Base-by-base conservation (phyloP, 139 green algal species). In the Chara braunii region DNA sequence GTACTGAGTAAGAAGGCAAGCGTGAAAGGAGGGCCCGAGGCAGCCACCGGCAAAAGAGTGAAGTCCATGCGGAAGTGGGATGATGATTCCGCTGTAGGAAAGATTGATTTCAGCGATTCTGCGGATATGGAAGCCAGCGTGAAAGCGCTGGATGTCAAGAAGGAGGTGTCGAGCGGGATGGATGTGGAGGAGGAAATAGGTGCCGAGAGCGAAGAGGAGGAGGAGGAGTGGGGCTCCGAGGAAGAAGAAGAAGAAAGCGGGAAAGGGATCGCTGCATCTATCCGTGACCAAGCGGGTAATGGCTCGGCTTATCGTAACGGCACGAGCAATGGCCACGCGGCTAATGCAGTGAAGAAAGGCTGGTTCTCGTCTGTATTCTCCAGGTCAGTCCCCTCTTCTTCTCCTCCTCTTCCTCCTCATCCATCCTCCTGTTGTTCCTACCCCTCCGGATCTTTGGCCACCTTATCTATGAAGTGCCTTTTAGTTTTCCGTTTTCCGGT, bases 101-200 rank as follows among this genome's bases (percentile, higher is more conserved):
- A 70, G 45, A 51, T 69, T 24, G 74, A 81, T 26, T 81, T 77
- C 28, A 74, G 62, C 14, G 61, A 77, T 30, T 4, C 36, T 34
- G 51, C 23, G 7, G 43, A 43, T 23, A 51, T 26, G 30, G 26
- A 45, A 43, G 75, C 51, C 6, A 37, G 26, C n/a, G 14, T 59
- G 18, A 29, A 45, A 23, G 54, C 28, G 11, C 26, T 77, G 1
- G 37, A 76, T n/a, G 51, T 65, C n/a, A 37, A 23, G 7, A 66
- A 58, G 9, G 57, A 30, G 3, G 51, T 31, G 22, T 60, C 78
- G 75, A 70, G 37, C 31, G 18, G 23, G 12, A 82, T 78, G 48
- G 77, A 75, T 7, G 68, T 72, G 51, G 82, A 87, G 5, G 68
- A 72, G 7, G 60, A 59, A 11, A 29, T 54, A 3, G 50, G 42